phyloP scores from a whole-genome alignment of 768 basidiomycete species.

The Xerocomellus amylosporus region DNA sequence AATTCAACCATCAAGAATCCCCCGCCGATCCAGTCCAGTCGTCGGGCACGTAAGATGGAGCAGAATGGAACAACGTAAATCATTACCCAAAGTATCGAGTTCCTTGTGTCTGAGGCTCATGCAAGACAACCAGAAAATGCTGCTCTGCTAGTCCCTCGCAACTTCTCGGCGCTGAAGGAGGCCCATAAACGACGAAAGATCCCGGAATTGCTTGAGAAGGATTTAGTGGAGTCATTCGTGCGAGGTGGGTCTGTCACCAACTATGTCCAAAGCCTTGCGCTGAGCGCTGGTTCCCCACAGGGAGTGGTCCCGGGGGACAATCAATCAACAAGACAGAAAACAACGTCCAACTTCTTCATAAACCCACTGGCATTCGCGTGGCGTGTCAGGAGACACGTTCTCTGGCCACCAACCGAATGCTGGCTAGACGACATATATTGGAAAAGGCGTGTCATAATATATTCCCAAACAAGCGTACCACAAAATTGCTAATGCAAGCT shows the following conservation, averaged over 20 bases:
- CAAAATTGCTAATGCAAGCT: slow-evolving; percentile 18
- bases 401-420: slow-evolving; percentile 69
- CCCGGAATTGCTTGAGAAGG: slow-evolving; percentile 71
- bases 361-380: slow-evolving; percentile 84
- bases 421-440: slow-evolving; percentile 68
- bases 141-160: slow-evolving; percentile 36
- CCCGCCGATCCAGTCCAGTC: slow-evolving; percentile 42
- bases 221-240: slow-evolving; percentile 86
- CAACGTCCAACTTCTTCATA: slow-evolving; percentile 86
- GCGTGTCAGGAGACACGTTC: slow-evolving; percentile 89
- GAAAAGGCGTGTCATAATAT: slow-evolving; percentile 63
- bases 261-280: neutral
- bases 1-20: slow-evolving; percentile 76
- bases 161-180: slow-evolving; percentile 70
- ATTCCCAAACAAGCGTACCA: slow-evolving; percentile 14
- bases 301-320: slow-evolving; percentile 94
- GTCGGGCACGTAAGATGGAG: slow-evolving; percentile 46
- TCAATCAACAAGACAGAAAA: slow-evolving; percentile 94
- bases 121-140: slow-evolving; percentile 29
- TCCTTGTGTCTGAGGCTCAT: slow-evolving; percentile 28
- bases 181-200: slow-evolving; percentile 60
- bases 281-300: slow-evolving; percentile 38
- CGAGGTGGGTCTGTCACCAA: slow-evolving; percentile 52
- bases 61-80: slow-evolving; percentile 34
- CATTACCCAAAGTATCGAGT: slow-evolving; percentile 26